Conservation (phyloP, 805 yeast genomes). For the Clavispora fructus region DNA sequence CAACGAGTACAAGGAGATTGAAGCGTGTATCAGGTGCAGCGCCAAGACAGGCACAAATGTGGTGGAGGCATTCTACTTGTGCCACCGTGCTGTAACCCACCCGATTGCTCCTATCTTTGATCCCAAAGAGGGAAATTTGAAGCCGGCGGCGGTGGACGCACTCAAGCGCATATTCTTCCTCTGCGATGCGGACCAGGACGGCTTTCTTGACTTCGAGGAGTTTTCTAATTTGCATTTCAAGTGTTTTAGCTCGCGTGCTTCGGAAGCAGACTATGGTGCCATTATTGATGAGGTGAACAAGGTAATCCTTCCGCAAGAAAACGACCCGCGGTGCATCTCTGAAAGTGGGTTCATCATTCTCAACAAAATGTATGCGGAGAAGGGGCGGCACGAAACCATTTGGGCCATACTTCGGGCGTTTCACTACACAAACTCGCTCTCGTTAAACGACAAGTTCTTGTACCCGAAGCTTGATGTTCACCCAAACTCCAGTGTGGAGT, state of each 20-base stretch:
- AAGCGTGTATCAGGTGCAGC: constrained; percentile 83
- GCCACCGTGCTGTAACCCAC: constrained; percentile 88
- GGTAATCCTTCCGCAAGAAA: constrained; percentile 24
- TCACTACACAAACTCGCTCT: constrained; percentile 87
- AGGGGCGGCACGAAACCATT: constrained; percentile 92
- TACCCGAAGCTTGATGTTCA: constrained; percentile 76
- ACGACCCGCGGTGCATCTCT: constrained; percentile 45
- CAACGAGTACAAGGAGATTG: constrained; percentile 90
- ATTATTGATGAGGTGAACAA: constrained; percentile 29
- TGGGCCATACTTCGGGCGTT: constrained; percentile 92
- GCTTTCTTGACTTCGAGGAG: constrained; percentile 67
- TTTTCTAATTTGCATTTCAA: constrained; percentile 62
- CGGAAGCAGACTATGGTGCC: constrained; percentile 30
- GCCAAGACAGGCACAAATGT: constrained; percentile 82
- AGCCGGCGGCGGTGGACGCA: constrained; percentile 72
- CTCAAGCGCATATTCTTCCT: constrained; percentile 76
- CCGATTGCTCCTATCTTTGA: constrained; percentile 93
- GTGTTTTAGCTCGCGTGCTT: constrained; percentile 55
- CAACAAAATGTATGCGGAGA: constrained; percentile 79
- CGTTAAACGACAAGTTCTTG: constrained; percentile 74
- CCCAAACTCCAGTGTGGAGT: constrained; percentile 73
- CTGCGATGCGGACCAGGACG: constrained; percentile 89
- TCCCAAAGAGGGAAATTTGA: constrained; percentile 79
- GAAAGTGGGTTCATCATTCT: constrained; percentile 71
- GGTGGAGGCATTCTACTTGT: constrained; percentile 85